Conservation (phyloP, 352 stramenopile genomes). For the Phytophthora nicotianae region DNA sequence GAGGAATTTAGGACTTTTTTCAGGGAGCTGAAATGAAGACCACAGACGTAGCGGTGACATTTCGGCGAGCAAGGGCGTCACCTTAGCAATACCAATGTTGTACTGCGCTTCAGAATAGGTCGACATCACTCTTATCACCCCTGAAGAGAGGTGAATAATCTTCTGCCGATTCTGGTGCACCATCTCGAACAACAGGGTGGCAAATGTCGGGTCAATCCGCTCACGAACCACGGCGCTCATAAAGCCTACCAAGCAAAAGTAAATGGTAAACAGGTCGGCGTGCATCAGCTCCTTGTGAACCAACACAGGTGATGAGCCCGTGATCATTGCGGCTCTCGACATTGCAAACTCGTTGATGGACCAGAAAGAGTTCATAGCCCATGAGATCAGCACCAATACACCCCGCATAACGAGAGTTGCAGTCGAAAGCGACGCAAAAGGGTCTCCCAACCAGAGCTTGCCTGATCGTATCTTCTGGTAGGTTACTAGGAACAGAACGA, state of each 20-base stretch:
- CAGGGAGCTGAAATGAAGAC: slow-evolving; percentile 23
- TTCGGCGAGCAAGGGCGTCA: slow-evolving; percentile 2
- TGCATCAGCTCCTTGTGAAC: slow-evolving; percentile 37
- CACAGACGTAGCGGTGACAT: slow-evolving; percentile 29
- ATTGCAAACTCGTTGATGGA: slow-evolving; percentile 38
- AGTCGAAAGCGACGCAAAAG: slow-evolving; percentile 40
- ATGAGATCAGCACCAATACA: slow-evolving; percentile 33
- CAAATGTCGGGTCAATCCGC: slow-evolving; percentile 28
- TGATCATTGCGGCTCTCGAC: slow-evolving; percentile 16
- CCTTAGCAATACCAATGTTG: slow-evolving; percentile 17
- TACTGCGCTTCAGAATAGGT: slow-evolving; percentile 14
- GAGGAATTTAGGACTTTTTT: slow-evolving; percentile 22
- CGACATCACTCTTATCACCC: slow-evolving; percentile 10
- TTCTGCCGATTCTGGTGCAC: slow-evolving; percentile 15
- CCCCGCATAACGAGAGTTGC: slow-evolving; percentile 24
- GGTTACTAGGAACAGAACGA: slow-evolving; percentile 30
- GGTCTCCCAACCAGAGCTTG: slow-evolving; percentile 48
- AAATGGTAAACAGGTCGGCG: slow-evolving; percentile 31
- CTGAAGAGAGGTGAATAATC: slow-evolving; percentile 4
- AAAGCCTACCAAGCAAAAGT: slow-evolving; percentile 21
- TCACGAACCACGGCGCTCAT: slow-evolving; percentile 26
- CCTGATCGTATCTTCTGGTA: slow-evolving; percentile 34
- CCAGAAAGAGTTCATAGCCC: slow-evolving; percentile 39
- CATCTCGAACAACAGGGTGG: slow-evolving; percentile 23
- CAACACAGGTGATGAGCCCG: slow-evolving; percentile 3